Percentiles rank a stretch among this genome's conserved stretches.
phyloP scores from a whole-genome alignment of 2,329 filamentous ascomycete species.

The Boeremia lycopersici region DNA sequence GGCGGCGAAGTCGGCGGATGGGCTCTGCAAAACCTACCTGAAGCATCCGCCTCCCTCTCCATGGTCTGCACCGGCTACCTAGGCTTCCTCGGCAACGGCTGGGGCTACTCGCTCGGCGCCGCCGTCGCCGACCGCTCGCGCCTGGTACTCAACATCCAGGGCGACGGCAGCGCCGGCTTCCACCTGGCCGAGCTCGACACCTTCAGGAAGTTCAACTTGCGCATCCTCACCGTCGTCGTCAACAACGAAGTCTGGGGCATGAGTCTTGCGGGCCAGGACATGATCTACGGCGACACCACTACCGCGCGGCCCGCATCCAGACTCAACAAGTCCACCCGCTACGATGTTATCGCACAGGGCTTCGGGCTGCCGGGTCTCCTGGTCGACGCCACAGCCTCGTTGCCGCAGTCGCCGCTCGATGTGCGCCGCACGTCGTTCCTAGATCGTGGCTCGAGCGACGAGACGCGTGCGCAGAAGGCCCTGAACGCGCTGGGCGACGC shows the following conservation, averaged over 20 bases:
- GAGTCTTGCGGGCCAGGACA: slow-evolving; percentile 52
- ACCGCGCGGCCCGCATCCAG: slow-evolving; percentile 39
- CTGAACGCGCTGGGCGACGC: slow-evolving; percentile 27
- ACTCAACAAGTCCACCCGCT: slow-evolving; percentile 43
- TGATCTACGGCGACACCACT: slow-evolving; percentile 48
- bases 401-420: slow-evolving; percentile 10
- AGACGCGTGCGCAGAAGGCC: slow-evolving; percentile 27
- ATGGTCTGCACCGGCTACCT: slow-evolving; percentile 46
- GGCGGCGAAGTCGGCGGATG: slow-evolving; percentile 50
- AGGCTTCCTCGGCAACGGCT: slow-evolving; percentile 56
- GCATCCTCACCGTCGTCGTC: slow-evolving; percentile 51
- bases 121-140: slow-evolving; percentile 49
- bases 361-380: slow-evolving; percentile 40
- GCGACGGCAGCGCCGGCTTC: slow-evolving; percentile 54
- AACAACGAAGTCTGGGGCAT: slow-evolving; percentile 57
- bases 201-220: slow-evolving; percentile 49
- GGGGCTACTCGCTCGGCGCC: slow-evolving; percentile 53
- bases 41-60: slow-evolving; percentile 33
- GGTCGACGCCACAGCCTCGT: slow-evolving; percentile 26
- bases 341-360: slow-evolving; percentile 51
- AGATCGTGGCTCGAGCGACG: slow-evolving; percentile 13
- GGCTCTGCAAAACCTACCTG: slow-evolving; percentile 38
- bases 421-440: slow-evolving; percentile 8
- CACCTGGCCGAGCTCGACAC: slow-evolving; percentile 56
- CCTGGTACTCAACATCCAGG: slow-evolving; percentile 53